Conservation (phyloP, 2,329 filamentous ascomycete genomes). For the Fusarium euwallaceae region DNA sequence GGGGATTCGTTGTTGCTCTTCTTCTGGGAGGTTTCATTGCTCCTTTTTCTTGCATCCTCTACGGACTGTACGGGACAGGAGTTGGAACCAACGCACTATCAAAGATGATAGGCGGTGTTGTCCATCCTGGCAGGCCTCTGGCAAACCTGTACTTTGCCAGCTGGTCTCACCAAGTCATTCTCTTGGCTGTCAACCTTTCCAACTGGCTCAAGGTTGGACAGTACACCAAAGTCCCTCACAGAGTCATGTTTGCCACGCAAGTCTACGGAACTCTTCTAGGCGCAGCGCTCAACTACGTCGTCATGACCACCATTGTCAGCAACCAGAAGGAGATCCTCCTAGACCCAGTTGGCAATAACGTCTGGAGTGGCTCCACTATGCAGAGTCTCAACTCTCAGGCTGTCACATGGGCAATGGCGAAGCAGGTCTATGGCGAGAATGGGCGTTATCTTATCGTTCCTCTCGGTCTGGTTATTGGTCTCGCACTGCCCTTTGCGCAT, state of each 20-base stretch:
- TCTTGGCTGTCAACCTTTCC: constrained; percentile 48
- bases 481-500: constrained; percentile 54
- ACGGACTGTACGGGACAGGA: constrained; percentile 37
- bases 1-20: constrained; percentile 53
- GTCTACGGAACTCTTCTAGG: constrained; percentile 57
- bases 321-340: constrained; percentile 57
- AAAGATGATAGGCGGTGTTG: constrained; percentile 62
- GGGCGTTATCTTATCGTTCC: neutral
- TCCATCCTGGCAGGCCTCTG: constrained; percentile 56
- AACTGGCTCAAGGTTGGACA: constrained; percentile 54
- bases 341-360: constrained; percentile 56
- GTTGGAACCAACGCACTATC: constrained; percentile 42
- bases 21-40: constrained; percentile 54
- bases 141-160: constrained; percentile 60
- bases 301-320: constrained; percentile 60
- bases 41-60: constrained; percentile 49
- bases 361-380: constrained; percentile 63
- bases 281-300: constrained; percentile 59
- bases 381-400: constrained; percentile 59
- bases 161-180: constrained; percentile 50
- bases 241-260: constrained; percentile 57
- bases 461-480: constrained; percentile 58
- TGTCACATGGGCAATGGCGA: constrained; percentile 51
- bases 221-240: constrained; percentile 54
- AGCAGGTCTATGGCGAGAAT: constrained; percentile 54